Evolutionary conservation across 2,329 filamentous ascomycete genomes (phyloP), one percentile per base, ranked within the genome.

Genomic region (Cordyceps sp.): DNA sequence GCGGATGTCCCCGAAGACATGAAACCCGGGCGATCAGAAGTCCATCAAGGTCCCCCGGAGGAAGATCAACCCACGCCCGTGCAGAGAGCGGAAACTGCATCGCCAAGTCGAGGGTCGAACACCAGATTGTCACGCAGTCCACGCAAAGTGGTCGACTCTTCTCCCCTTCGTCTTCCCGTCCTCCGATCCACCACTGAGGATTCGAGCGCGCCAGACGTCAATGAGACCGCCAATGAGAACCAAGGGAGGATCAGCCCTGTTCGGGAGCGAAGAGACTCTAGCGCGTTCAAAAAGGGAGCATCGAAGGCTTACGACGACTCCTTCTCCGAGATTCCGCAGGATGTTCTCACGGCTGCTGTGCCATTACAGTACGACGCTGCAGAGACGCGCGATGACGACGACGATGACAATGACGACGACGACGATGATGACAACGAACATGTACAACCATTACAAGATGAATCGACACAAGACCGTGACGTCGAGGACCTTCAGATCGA

Each of bases 251-350:
- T 3, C 20, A 30, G 27, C 17, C n/a, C n/a, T n/a, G n/a, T n/a
- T n/a, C n/a, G n/a, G n/a, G n/a, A n/a, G n/a, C n/a, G n/a, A n/a
- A n/a, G n/a, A n/a, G n/a, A n/a, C n/a, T n/a, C n/a, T n/a, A n/a
- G n/a, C n/a, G n/a, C n/a, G n/a, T n/a, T n/a, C n/a, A n/a, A n/a
- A n/a, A n/a, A n/a, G n/a, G n/a, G n/a, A n/a, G 49, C 55, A 16
- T 45, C 50, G 3, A 49, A 47, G 25, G 31, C 47, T 19, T 66
- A 69, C 28, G 63, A 70, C 1, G 67, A 72, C 38, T 69, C 66
- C 0, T 73, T 72, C 39, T 72, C 67, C 0, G 64, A 69, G 32
- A 66, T 72, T 13, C 65, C 68, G 1, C 58, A 65, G 13, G 55
- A 48, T 4, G 50, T 69, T 3, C 56, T 72, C 4, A 56, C 54